Base-by-base conservation (phyloP, 192 early-diverging fungal genomes). In the Mortierella hygrophila region DNA sequence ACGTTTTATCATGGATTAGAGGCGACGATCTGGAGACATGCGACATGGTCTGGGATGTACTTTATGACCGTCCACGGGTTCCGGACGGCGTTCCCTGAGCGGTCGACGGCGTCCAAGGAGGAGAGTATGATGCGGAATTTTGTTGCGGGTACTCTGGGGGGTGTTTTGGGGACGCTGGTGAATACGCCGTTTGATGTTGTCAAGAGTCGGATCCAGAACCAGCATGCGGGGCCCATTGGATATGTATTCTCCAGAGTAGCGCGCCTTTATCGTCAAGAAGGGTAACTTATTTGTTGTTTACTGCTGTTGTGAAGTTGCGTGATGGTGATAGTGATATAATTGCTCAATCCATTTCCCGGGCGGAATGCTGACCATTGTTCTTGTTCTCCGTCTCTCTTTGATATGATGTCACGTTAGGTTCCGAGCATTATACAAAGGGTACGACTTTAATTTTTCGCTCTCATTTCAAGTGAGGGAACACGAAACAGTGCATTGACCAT, bases 101-200 rank as follows among this genome's bases (percentile, higher is more conserved):
- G 71, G 3, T 68, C 68, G 0, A 46, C 42, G 16, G 70, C 88
- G 72, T 93, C 93, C 65, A 94, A 95, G 83, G 83, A 94, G 41
- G 94, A 94, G 40, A 91, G 93, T 69, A 89, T 97, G 82, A 72
- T 91, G 40, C 92, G 93, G 77, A 97, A 97, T 89, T 97, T 98
- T 91, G 88, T 93, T 65, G 95, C 97, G 49, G 97, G 97, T 13
- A 91, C 95, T 11, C 93, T 97, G 80, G 97, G 97, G 55, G 97
- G 97, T 35, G 96, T 94, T 15, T 88, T 97, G 55, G 97, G 96
- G 52, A 97, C 96, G 8, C 88, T 96, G 38, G 89, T 96, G 42
- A 98, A 97, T 87, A 97, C 95, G 11, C 97, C 97, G n/a, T 93
- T 97, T 68, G 97, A 98, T 89, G 97, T 98, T 21, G 95, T 97